Conservation (phyloP, 164 flowering plant species). For the Aristolochia californica region DNA sequence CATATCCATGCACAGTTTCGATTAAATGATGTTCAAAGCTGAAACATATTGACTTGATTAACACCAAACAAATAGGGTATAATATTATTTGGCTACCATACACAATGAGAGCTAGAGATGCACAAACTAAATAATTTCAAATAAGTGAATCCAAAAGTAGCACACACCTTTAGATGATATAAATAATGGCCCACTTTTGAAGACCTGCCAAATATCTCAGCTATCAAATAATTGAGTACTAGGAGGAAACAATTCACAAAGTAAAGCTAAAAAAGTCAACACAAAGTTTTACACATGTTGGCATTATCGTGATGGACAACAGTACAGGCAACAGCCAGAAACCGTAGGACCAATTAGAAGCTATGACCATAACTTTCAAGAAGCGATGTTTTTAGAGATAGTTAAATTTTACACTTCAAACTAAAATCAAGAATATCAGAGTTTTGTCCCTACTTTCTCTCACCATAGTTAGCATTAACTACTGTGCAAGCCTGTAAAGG, state of each 20-base stretch:
- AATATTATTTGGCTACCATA: not conserved
- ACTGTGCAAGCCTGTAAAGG: too few species aligned
- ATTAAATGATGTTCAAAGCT: not conserved
- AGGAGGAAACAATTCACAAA: not conserved
- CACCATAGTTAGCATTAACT: too few species aligned
- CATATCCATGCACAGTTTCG: not conserved
- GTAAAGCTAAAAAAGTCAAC: not conserved
- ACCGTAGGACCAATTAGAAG: too few species aligned
- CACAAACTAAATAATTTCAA: not conserved
- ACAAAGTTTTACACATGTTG: not conserved
- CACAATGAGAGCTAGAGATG: not conserved
- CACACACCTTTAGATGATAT: conserved; percentile 60
- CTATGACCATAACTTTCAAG: too few species aligned
- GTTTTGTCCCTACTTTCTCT: too few species aligned
- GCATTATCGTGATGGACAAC: not conserved
- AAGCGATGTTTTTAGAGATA: too few species aligned
- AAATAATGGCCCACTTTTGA: conserved; percentile 70
- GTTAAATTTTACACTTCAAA: too few species aligned
- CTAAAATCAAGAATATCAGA: too few species aligned
- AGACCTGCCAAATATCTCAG: conserved; percentile 33
- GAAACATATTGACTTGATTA: not conserved
- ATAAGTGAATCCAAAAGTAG: not conserved
- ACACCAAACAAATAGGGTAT: not conserved
- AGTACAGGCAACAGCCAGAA: not conserved
- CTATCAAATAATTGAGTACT: not conserved